phyloP scores from a whole-genome alignment of 2,329 filamentous ascomycete species.

The Eutypella sp. region DNA sequence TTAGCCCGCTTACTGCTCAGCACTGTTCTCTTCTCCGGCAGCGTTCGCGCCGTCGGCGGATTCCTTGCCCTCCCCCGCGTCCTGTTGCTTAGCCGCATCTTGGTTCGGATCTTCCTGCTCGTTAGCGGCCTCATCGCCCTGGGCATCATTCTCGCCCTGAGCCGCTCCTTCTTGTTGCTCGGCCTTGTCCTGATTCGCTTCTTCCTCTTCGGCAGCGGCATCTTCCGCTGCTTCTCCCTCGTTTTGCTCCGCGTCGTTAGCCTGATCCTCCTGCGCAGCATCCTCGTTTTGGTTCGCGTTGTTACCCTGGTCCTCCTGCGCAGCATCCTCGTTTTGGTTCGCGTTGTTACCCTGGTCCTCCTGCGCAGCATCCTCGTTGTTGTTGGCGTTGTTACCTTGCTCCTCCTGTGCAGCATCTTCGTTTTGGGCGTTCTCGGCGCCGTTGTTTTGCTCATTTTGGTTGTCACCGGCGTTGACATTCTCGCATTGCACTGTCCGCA shows the following conservation, averaged over 20 bases:
- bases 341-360: neutral
- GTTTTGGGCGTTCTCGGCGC: neutral
- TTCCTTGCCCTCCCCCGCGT: too few relatives aligned
- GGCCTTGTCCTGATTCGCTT: neutral
- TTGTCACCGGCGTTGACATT: constrained; percentile 1
- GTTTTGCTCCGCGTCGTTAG: too few relatives aligned
- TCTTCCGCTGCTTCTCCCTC: neutral
- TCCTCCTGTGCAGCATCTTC: neutral
- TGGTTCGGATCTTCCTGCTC: neutral
- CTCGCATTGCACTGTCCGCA: constrained; percentile 15
- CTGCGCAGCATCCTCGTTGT: neutral
- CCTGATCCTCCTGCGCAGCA: neutral
- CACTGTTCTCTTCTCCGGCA: too few relatives aligned
- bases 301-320: neutral
- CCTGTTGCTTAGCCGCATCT: neutral
- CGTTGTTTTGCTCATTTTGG: neutral
- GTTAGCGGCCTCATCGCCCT: neutral
- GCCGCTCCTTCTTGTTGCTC: neutral
- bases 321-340: constrained; percentile 1
- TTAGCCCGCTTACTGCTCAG: too few relatives aligned
- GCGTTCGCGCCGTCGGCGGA: too few relatives aligned
- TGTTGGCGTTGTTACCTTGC: neutral
- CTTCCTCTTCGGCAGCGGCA: neutral
- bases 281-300: neutral
- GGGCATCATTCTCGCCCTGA: neutral